Base-by-base conservation (phyloP, 352 stramenopile genomes). In the Globisporangium solare region DNA sequence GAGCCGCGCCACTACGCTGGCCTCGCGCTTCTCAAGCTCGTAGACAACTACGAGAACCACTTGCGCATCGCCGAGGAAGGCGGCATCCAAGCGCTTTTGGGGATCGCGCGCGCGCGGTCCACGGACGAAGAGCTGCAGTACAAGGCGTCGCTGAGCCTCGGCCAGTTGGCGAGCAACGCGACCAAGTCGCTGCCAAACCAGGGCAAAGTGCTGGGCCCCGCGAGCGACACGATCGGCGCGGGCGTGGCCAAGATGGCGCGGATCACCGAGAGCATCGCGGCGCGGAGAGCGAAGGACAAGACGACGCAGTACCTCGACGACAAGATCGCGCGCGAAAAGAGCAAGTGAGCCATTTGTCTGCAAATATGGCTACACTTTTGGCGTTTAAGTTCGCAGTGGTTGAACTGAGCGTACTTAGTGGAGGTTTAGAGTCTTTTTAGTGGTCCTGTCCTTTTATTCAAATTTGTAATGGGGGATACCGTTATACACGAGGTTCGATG, bases 31-130 rank as follows among this genome's bases (percentile, higher is more conserved):
- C 81, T 99, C 35, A 98, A 99, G 67, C 80, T 99, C 40, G 94
- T 95, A 13, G 95, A 99, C 71, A 99, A 99, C 66, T 98, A 98
- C 68, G 91, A 98, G 66, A 98, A 98, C 71, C 96, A 99, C 66
- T 56, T 98, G 43, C 83, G 81, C 31, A 98, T 99, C 64, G 93
- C 95, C 14, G 85, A 98, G 59, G 92, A 97, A 66, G 96, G 95
- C 39, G 95, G 95, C 6, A 98, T 99, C 54, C 88, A 98, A 64
- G 95, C 95, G 35, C 73, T 99, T 14, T 60, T 99, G 15, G 83
- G 92, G 32, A 88, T 99, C 40, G 93, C 90, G 4, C 80, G 87
- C 35, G 84, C 86, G 41, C 86, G 93, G 18, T 89, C 82, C 3
- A 97, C 90, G 0, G 92, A 98, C 67, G 92, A 98, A 52, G 87